Evolutionary conservation across 2,329 filamentous ascomycete genomes (phyloP).

Genomic region (Lachnellula arida): DNA sequence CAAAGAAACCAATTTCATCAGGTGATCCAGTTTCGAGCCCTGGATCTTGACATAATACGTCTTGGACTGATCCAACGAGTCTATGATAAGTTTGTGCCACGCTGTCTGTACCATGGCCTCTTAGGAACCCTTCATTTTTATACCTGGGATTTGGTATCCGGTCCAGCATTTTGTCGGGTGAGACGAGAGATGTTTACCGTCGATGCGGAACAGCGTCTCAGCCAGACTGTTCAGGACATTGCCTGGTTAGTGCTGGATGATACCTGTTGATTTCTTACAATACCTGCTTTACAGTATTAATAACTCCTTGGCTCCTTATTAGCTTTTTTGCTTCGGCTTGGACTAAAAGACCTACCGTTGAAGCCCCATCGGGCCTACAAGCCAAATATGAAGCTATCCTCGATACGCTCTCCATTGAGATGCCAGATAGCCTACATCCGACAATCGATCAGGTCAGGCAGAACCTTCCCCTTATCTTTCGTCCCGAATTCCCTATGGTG

Average conservation of each 20-base stretch:
- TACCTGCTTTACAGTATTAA: neutral
- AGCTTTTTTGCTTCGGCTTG: constrained; percentile 12
- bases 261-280: neutral
- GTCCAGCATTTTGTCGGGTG: constrained; percentile 8
- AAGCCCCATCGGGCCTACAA: constrained; percentile 5
- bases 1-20: neutral
- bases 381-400: constrained; percentile 1
- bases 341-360: constrained; percentile 4
- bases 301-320: neutral
- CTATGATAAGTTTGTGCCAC: constrained; percentile 5
- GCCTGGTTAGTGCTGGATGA: constrained; percentile 1
- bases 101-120: constrained; percentile 1
- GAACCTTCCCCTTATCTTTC: neutral
- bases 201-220: constrained; percentile 3
- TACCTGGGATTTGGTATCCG: constrained; percentile 1
- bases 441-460: neutral
- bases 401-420: neutral
- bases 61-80: neutral
- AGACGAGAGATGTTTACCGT: constrained; percentile 4
- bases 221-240: constrained; percentile 9
- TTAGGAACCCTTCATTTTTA: constrained; percentile 4
- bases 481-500: neutral
- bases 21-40: neutral
- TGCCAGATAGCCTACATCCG: neutral
- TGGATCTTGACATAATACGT: neutral